phyloP scores from a whole-genome alignment of 768 basidiomycete genomes.

The Antrodiella citrinella region DNA sequence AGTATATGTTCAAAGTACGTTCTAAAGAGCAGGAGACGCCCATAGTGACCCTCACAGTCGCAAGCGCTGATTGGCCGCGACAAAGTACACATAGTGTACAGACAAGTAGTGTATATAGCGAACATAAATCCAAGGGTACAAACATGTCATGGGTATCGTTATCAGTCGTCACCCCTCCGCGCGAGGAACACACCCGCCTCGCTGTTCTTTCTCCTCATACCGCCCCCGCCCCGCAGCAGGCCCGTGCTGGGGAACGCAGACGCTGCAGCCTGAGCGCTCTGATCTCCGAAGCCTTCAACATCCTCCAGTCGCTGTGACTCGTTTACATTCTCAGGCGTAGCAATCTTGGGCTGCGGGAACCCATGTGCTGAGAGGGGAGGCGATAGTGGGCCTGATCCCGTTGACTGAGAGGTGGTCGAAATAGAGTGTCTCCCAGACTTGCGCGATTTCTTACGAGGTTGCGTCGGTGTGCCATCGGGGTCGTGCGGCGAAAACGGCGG shows the following conservation, averaged over 20 bases:
- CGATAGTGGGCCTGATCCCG: slow-evolving; percentile 36
- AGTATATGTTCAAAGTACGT: not conserved
- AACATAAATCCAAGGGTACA: too few relatives aligned
- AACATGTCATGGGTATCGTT: too few relatives aligned
- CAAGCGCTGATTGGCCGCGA: not conserved
- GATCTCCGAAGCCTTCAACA: not conserved
- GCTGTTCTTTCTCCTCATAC: slow-evolving; percentile 25
- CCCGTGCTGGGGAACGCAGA: slow-evolving; percentile 32
- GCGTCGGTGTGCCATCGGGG: slow-evolving; percentile 7
- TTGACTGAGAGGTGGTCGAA: slow-evolving; percentile 25
- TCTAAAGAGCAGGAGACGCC: too few relatives aligned
- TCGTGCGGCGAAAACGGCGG: slow-evolving; percentile 5
- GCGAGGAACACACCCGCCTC: slow-evolving; percentile 36
- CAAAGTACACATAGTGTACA: not conserved
- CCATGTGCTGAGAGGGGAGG: slow-evolving; percentile 30
- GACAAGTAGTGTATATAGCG: too few relatives aligned
- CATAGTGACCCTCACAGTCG: not conserved
- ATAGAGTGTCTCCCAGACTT: slow-evolving; percentile 16
- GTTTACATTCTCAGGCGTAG: slow-evolving; percentile 17
- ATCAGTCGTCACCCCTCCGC: slow-evolving; percentile 26
- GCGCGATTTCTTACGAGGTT: slow-evolving; percentile 16
- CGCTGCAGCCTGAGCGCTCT: slow-evolving; percentile 4
- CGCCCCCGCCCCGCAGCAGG: slow-evolving; percentile 22
- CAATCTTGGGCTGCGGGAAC: slow-evolving; percentile 27
- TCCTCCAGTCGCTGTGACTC: not conserved